Conservation (phyloP, 495 filamentous ascomycete species). For the Penicillium mononematosum region DNA sequence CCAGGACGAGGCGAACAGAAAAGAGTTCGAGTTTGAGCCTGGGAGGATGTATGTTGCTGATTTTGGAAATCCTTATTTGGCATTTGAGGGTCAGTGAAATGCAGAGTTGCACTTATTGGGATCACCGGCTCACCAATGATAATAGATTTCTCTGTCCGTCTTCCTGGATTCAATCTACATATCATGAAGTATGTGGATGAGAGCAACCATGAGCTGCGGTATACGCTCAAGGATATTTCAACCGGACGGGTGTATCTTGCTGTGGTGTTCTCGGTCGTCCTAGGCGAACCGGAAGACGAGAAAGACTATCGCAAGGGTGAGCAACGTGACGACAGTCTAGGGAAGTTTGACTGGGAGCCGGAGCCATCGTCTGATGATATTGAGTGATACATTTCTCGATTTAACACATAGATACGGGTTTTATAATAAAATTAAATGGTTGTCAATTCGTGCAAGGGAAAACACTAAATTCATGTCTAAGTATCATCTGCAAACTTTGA, state of each 20-base stretch:
- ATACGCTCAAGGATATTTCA: constrained; percentile 74
- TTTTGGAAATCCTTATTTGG: constrained; percentile 91
- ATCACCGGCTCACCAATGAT: background rate
- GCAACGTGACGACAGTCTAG: constrained; percentile 13
- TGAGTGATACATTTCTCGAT: constrained; percentile 16
- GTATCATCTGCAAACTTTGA: constrained; percentile 4
- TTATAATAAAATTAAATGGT: background rate
- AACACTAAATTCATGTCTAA: constrained; percentile 7
- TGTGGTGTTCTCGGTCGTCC: constrained; percentile 70
- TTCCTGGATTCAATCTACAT: constrained; percentile 76
- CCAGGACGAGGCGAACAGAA: constrained; percentile 44
- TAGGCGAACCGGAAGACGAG: constrained; percentile 19
- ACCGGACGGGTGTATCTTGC: constrained; percentile 74
- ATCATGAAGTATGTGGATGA: constrained; percentile 82
- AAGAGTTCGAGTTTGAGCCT: constrained; percentile 55
- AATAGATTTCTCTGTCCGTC: constrained; percentile 68
- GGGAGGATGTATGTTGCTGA: constrained; percentile 69
- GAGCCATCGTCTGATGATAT: constrained; percentile 24
- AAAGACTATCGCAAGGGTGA: constrained; percentile 5
- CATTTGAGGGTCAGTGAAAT: constrained; percentile 63
- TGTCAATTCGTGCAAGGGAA: background rate
- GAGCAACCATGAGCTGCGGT: constrained; percentile 74
- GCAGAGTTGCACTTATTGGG: constrained; percentile 5
- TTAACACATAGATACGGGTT: background rate
- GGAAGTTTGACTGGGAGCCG: constrained; percentile 31